phyloP scores from a whole-genome alignment of 768 basidiomycete species.

The Udeniomyces megalosporus region DNA sequence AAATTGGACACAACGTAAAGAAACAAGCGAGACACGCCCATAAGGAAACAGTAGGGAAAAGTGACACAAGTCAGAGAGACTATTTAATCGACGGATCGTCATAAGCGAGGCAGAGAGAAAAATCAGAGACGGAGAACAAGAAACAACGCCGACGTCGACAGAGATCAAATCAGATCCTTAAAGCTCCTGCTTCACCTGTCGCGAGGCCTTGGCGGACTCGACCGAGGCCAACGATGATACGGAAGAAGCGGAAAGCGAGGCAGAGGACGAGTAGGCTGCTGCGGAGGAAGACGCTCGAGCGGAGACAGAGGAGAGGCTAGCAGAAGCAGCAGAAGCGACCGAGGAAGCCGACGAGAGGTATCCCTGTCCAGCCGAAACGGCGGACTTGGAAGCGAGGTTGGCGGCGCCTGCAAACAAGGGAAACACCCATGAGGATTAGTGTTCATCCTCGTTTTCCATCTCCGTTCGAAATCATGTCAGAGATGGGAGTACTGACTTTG shows the following conservation, averaged over 20 bases:
- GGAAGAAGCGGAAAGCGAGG: constrained; percentile 6
- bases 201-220: constrained; percentile 3
- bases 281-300: constrained; percentile 22
- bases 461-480: constrained; percentile 20
- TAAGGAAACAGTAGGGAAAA: too few relatives aligned
- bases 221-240: constrained; percentile 6
- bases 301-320: constrained; percentile 19
- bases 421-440: neutral
- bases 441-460: neutral
- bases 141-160: neutral
- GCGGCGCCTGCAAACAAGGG: constrained; percentile 2
- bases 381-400: constrained; percentile 9
- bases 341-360: constrained; percentile 1
- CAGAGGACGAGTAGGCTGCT: constrained; percentile 19
- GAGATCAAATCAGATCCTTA: neutral
- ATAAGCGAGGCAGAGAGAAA: too few relatives aligned
- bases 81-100: too few relatives aligned
- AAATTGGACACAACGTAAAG: neutral
- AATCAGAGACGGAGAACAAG: neutral
- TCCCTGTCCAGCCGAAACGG: constrained; percentile 24
- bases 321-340: constrained; percentile 12
- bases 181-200: constrained; percentile 5
- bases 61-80: too few relatives aligned
- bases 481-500: too few relatives aligned
- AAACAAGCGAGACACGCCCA: neutral